phyloP scores from a whole-genome alignment of 1,284 basidiomycete species.

The Serendipita sp. region DNA sequence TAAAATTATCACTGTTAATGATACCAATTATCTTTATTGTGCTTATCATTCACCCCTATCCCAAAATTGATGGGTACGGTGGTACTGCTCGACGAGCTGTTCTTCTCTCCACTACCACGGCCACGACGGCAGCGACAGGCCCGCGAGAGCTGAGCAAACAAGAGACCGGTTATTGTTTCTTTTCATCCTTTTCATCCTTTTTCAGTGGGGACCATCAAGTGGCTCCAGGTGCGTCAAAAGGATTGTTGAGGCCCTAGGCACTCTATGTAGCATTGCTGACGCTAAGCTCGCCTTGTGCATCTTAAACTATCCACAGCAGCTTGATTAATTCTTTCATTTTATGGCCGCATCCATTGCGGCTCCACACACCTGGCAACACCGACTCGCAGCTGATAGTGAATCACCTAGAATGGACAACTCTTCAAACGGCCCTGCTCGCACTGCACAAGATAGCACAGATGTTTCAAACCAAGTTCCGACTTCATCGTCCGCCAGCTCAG shows the following conservation, averaged over 20 bases:
- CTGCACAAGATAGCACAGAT: slow-evolving; percentile 1
- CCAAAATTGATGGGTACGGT: background rate
- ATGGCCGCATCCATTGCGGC: slow-evolving; percentile 1
- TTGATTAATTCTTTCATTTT: slow-evolving; percentile 7
- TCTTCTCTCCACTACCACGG: background rate
- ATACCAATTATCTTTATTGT: background rate
- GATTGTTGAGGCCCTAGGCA: background rate
- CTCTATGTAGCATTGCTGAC: background rate
- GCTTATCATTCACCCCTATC: background rate
- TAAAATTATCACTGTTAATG: background rate
- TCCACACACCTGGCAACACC: background rate
- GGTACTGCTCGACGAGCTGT: background rate
- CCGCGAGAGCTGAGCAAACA: background rate
- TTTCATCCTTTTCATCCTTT: slow-evolving; percentile 3
- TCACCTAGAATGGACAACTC: background rate
- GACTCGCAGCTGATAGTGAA: slow-evolving; percentile 3
- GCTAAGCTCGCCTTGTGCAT: background rate
- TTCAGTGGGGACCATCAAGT: background rate
- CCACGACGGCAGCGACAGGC: slow-evolving; percentile 1
- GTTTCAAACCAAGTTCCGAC: background rate
- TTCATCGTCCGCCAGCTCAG: background rate
- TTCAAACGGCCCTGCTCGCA: background rate
- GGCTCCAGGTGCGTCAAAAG: background rate
- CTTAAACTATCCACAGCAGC: background rate
- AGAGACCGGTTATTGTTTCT: background rate